Evolutionary conservation across 768 basidiomycete genomes (phyloP).

Genomic region (Leccinum pellstonianum): DNA sequence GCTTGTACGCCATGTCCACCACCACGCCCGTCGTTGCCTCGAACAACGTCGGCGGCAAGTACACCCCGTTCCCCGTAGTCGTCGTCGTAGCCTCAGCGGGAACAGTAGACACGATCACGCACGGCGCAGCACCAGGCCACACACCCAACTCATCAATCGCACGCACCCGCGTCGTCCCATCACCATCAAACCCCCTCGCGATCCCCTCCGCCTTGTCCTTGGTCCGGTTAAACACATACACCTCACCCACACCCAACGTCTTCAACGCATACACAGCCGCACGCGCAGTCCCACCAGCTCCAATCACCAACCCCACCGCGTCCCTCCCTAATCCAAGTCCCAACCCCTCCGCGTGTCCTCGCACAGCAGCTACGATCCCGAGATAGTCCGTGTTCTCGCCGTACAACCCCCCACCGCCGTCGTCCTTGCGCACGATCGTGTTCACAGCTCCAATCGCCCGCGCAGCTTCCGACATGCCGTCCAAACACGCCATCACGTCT

Average conservation of each 20-base stretch:
- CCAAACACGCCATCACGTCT: slow-evolving; percentile 81
- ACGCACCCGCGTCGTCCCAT: slow-evolving; percentile 44
- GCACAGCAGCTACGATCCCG: slow-evolving; percentile 68
- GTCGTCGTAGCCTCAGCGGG: neutral
- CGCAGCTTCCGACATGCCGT: slow-evolving; percentile 77
- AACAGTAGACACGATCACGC: no score
- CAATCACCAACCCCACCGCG: slow-evolving; percentile 74
- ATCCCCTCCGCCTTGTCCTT: slow-evolving; percentile 67
- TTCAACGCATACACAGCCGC: slow-evolving; percentile 92
- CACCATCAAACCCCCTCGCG: slow-evolving; percentile 54
- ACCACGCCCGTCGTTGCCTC: slow-evolving; percentile 65
- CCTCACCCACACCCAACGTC: slow-evolving; percentile 58
- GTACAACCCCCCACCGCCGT: slow-evolving; percentile 47
- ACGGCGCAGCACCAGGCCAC: slow-evolving; percentile 54
- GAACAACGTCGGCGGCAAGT: slow-evolving; percentile 59
- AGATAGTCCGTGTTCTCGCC: slow-evolving; percentile 98
- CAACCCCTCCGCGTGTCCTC: slow-evolving; percentile 36
- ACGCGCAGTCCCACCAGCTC: slow-evolving; percentile 92
- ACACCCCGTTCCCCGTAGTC: slow-evolving; percentile 32
- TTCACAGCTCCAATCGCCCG: slow-evolving; percentile 92
- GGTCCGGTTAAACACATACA: slow-evolving; percentile 92
- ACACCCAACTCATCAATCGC: slow-evolving; percentile 56
- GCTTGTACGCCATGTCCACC: slow-evolving; percentile 94
- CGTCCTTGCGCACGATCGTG: slow-evolving; percentile 59
- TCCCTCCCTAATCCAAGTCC: neutral